Percentiles rank a stretch among this genome's conserved stretches.
Conservation (phyloP, 2,329 filamentous ascomycete species). For the Cladosporium sp. region DNA sequence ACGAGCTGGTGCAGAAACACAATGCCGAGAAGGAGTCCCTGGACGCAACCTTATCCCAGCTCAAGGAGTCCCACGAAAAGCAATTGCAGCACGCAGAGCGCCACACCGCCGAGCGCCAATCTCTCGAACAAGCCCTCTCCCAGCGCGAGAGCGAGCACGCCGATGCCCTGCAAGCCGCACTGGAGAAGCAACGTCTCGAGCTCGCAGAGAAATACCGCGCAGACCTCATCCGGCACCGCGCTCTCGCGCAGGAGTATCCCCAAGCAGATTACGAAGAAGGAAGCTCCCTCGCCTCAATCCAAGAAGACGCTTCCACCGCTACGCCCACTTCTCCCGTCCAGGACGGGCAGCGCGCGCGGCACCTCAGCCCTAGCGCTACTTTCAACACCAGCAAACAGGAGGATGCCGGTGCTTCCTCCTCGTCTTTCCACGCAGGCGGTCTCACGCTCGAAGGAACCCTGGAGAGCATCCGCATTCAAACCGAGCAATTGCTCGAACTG, state of each 20-base stretch:
- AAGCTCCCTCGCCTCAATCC: neutral
- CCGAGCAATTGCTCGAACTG: constrained; percentile 31
- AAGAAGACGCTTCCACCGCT: neutral
- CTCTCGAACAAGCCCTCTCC: constrained; percentile 8
- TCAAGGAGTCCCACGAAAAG: constrained; percentile 9
- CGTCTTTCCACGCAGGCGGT: neutral
- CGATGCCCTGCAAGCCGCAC: constrained; percentile 2
- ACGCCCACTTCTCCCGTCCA: neutral
- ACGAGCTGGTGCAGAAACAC: constrained; percentile 1
- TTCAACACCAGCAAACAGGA: neutral
- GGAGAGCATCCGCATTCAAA: constrained; percentile 30
- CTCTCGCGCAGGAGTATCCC: neutral
- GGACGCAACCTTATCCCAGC: neutral
- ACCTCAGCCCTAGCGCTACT: neutral
- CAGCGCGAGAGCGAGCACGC: constrained; percentile 5
- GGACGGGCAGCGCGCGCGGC: neutral
- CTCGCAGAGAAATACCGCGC: neutral
- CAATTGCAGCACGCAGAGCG: constrained; percentile 4
- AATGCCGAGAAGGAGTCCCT: constrained; percentile 2
- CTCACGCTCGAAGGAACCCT: constrained; percentile 31
- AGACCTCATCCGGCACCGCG: neutral
- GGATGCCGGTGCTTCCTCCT: neutral
- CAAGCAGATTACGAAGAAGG: too few relatives aligned
- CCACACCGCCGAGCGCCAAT: constrained; percentile 2
- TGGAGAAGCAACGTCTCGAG: constrained; percentile 7